These are phyloP conservation scores for Elaeis guineensis DNA, from an alignment of 176 grass and related monocot species.

Conservation along the genomic window DNA sequence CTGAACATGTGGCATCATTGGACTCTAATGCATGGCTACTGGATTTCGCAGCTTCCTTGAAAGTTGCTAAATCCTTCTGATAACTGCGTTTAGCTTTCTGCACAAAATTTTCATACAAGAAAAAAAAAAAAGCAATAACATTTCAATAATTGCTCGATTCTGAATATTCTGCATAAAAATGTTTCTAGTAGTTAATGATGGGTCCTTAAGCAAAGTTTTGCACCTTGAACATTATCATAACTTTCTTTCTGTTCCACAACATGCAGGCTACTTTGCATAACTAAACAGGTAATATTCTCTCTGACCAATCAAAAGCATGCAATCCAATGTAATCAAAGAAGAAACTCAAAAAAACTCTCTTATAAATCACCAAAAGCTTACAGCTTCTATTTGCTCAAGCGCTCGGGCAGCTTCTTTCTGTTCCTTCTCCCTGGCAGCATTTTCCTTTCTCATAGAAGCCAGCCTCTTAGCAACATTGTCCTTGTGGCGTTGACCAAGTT, in stretches of 20 bases:
- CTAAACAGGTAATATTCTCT: too few relatives aligned
- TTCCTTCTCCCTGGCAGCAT: conserved; percentile 71
- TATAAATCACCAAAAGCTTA: conserved; percentile 20
- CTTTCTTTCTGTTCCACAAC: too few relatives aligned
- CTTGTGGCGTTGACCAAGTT: conserved; percentile 92
- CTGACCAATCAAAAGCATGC: too few relatives aligned
- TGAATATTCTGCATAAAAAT: too few relatives aligned
- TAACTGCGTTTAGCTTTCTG: conserved; percentile 96
- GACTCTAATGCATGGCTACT: conserved; percentile 18
- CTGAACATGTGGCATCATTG: conserved; percentile 27
- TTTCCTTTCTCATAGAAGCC: conserved; percentile 74
- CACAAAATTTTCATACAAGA: background rate
- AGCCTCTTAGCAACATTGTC: conserved; percentile 75
- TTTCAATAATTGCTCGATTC: too few relatives aligned
- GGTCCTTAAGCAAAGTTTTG: too few relatives aligned
- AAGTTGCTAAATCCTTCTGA: conserved; percentile 62
- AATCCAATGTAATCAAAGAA: background rate
- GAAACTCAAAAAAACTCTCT: background rate
- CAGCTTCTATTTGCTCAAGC: conserved; percentile 82
- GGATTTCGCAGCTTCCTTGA: conserved; percentile 17
- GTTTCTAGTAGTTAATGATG: too few relatives aligned
- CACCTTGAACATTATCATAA: too few relatives aligned
- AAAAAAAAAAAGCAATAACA: background rate
- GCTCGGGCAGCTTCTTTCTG: conserved; percentile 65
- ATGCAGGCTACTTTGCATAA: too few relatives aligned